A percentile compares a stretch with the other conserved stretches of the same genome.
Conservation (phyloP, 2,329 filamentous ascomycete species). For the Trichoderma sp. region DNA sequence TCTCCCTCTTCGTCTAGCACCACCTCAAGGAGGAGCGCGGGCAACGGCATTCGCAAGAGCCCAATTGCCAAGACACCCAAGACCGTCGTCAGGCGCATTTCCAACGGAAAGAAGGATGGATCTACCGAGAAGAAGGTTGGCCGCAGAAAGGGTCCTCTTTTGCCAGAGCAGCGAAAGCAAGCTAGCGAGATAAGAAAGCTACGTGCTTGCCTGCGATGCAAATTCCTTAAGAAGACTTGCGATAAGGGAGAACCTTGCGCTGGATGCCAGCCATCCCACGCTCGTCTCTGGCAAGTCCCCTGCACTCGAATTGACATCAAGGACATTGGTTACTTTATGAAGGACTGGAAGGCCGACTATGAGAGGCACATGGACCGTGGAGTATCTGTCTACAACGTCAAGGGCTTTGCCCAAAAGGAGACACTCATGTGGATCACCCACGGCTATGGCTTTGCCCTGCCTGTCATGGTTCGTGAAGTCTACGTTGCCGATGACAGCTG, state of each 20-base stretch:
- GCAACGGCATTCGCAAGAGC: slow-evolving; percentile 71
- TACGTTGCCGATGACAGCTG: slow-evolving; percentile 90
- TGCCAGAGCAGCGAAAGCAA: slow-evolving; percentile 93
- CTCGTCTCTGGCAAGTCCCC: slow-evolving; percentile 93
- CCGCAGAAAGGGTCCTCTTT: slow-evolving; percentile 82
- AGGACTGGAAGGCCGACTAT: slow-evolving; percentile 98
- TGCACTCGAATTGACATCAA: slow-evolving; percentile 99
- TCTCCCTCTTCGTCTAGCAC: slow-evolving; percentile 59
- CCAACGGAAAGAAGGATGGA: slow-evolving; percentile 75
- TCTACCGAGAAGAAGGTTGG: slow-evolving; percentile 88
- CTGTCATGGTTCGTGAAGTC: slow-evolving; percentile 91
- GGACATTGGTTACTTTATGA: slow-evolving; percentile 98
- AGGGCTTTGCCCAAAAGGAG: slow-evolving; percentile 72
- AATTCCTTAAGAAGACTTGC: slow-evolving; percentile 99
- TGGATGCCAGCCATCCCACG: slow-evolving; percentile 93
- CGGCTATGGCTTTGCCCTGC: slow-evolving; percentile 89
- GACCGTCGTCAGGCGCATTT: slow-evolving; percentile 78
- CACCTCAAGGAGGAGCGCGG: slow-evolving; percentile 66
- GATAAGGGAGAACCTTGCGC: slow-evolving; percentile 96
- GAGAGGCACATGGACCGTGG: slow-evolving; percentile 85
- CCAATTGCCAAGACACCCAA: slow-evolving; percentile 80
- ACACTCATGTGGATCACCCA: slow-evolving; percentile 88
- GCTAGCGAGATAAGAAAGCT: slow-evolving; percentile 96
- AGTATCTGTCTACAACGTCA: slow-evolving; percentile 93
- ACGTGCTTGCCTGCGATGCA: slow-evolving; percentile 90